Conservation (phyloP, 306 rosid species). For the Citrullus mucosospermus region DNA sequence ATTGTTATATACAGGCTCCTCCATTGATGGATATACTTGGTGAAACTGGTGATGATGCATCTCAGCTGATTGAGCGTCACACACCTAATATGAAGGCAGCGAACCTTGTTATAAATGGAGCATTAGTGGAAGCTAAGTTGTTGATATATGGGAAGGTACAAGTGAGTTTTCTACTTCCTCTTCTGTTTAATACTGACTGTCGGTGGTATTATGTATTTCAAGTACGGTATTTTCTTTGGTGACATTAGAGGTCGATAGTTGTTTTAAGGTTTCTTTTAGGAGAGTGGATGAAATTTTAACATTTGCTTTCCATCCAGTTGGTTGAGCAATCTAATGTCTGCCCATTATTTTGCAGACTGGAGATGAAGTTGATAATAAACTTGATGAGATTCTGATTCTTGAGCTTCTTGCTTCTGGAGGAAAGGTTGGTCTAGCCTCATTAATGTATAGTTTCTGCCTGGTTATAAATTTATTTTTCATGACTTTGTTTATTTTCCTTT, state of each 20-base stretch:
- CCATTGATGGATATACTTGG: conserved; percentile 47
- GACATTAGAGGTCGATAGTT: background rate
- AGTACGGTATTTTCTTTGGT: background rate
- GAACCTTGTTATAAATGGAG: conserved; percentile 76
- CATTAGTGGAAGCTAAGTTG: conserved; percentile 63
- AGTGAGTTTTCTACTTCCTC: conserved; percentile 7
- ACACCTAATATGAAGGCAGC: conserved; percentile 34
- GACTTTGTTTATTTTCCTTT: background rate
- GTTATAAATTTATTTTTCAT: background rate
- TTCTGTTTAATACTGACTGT: background rate
- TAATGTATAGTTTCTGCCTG: background rate
- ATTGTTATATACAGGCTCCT: conserved; percentile 47
- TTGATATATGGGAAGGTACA: conserved; percentile 82
- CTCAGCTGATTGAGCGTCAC: conserved; percentile 28
- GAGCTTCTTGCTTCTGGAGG: conserved; percentile 86
- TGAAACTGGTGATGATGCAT: conserved; percentile 22
- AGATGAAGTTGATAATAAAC: conserved; percentile 33
- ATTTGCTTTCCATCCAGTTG: background rate
- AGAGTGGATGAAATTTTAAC: background rate
- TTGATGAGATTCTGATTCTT: conserved; percentile 57
- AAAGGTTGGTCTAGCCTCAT: conserved; percentile 59
- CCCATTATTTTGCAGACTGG: conserved; percentile 38
- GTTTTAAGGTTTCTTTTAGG: background rate
- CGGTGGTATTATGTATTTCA: background rate
- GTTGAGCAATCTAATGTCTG: conserved; percentile 7